A percentile compares a stretch with the other conserved stretches of the same genome.
Evolutionary conservation across 257 asterid genomes (phyloP).

Genomic region (Nicotiana obtusifolia): DNA sequence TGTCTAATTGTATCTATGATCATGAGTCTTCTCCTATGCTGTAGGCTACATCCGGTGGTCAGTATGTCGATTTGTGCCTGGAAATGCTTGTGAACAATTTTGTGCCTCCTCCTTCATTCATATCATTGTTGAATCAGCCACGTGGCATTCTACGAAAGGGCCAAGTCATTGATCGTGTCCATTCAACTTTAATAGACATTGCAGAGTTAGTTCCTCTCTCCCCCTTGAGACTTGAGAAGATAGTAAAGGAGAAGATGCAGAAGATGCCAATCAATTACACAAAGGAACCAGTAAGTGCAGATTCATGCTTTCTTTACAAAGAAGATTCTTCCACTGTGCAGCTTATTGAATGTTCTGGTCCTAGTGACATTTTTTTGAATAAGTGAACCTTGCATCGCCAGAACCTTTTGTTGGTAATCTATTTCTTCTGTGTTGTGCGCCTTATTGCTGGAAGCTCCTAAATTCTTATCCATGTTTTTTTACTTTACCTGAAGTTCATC

Average conservation of each 20-base stretch:
- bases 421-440: not conserved
- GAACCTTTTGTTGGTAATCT: not conserved
- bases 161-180: slow-evolving; percentile 74
- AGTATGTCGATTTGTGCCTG: slow-evolving; percentile 70
- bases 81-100: slow-evolving; percentile 77
- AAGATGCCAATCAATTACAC: slow-evolving; percentile 51
- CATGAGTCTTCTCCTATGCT: not conserved
- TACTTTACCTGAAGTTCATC: slow-evolving; percentile 36
- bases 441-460: not conserved
- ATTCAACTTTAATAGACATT: slow-evolving; percentile 58
- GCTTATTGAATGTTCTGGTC: not conserved
- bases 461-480: not conserved
- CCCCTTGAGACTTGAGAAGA: slow-evolving; percentile 63
- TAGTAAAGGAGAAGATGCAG: slow-evolving; percentile 59
- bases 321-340: not conserved
- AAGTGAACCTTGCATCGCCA: not conserved
- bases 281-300: slow-evolving; percentile 54
- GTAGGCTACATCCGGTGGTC: slow-evolving; percentile 80
- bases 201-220: slow-evolving; percentile 70
- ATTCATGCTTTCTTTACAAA: not conserved
- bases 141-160: slow-evolving; percentile 55
- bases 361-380: not conserved
- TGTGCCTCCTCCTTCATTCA: slow-evolving; percentile 52
- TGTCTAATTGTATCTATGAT: not conserved
- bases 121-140: slow-evolving; percentile 48